Evolutionary conservation across 331 rosid species (phyloP).

Genomic region (Quercus phellos): DNA sequence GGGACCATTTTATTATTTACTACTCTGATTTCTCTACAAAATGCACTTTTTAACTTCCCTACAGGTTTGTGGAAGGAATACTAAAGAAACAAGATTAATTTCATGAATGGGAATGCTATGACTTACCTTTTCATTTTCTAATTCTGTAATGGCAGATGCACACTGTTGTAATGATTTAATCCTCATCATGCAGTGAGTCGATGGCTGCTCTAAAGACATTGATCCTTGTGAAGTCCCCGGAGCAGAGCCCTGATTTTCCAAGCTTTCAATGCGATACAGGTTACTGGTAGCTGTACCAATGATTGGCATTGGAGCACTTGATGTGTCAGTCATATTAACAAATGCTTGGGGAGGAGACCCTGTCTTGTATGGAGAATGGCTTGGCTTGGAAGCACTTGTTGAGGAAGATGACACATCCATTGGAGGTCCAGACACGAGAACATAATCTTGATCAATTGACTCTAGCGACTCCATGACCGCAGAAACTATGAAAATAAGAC

Average conservation of each 20-base stretch:
- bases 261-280: slow-evolving; percentile 61
- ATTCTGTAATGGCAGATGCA: slow-evolving; percentile 67
- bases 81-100: not conserved
- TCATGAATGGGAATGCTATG: not conserved
- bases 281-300: slow-evolving; percentile 47
- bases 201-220: slow-evolving; percentile 75
- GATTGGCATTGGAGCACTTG: slow-evolving; percentile 82
- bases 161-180: slow-evolving; percentile 77
- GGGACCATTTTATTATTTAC: not conserved
- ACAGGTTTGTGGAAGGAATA: not conserved
- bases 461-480: slow-evolving; percentile 71
- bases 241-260: slow-evolving; percentile 85
- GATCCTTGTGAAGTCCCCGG: slow-evolving; percentile 86
- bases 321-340: slow-evolving; percentile 31
- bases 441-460: slow-evolving; percentile 92
- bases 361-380: slow-evolving; percentile 50
- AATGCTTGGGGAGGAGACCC: slow-evolving; percentile 52
- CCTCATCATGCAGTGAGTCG: slow-evolving; percentile 68
- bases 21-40: not conserved
- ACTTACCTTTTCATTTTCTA: slow-evolving; percentile 77
- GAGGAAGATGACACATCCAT: slow-evolving; percentile 66
- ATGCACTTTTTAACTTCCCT: slow-evolving; percentile 12
- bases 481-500: slow-evolving; percentile 27
- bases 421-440: slow-evolving; percentile 83
- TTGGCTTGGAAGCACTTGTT: slow-evolving; percentile 50